Conservation (phyloP, 163 green algal genomes). For the Chlorella variabilis region DNA sequence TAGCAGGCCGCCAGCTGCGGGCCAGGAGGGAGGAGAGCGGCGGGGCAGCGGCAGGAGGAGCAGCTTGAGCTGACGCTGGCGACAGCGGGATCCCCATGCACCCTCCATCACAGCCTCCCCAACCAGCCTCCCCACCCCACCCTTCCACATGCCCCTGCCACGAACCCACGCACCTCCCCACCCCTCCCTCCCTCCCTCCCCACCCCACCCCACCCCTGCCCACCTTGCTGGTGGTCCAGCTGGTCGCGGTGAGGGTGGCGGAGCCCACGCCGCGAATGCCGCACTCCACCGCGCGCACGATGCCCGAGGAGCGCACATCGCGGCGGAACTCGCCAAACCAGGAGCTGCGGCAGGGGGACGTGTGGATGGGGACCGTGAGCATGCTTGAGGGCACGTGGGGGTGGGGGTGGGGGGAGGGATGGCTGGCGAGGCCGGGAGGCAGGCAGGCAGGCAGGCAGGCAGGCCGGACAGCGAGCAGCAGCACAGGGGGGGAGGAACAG, state of each 20-base stretch:
- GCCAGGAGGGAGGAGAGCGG: not conserved
- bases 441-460: too few relatives aligned
- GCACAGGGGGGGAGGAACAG: too few relatives aligned
- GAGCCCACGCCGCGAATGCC: constrained; percentile 48
- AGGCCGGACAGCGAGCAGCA: too few relatives aligned
- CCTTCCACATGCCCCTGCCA: not conserved
- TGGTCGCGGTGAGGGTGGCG: constrained; percentile 51
- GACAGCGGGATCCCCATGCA: too few relatives aligned
- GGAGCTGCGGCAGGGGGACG: constrained; percentile 30
- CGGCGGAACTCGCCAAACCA: constrained; percentile 79
- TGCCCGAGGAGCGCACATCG: constrained; percentile 64
- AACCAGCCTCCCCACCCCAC: not conserved
- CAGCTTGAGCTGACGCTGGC: too few relatives aligned
- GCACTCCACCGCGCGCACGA: constrained; percentile 67
- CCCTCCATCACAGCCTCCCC: too few relatives aligned
- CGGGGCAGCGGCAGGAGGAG: not conserved
- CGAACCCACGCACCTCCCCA: not conserved
- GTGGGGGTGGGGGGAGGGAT: too few relatives aligned
- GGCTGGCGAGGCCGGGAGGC: too few relatives aligned
- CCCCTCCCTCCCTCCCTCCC: not conserved
- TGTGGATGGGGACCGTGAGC: not conserved
- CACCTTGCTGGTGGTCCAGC: constrained; percentile 18
- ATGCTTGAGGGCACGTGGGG: too few relatives aligned
- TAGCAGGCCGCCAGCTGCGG: constrained; percentile 36
- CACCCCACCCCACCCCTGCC: not conserved